Evolutionary conservation across 225 moss, liverwort and hornwort genomes (phyloP).

Genomic region (Bryoerythrophyllum caledonicum): DNA sequence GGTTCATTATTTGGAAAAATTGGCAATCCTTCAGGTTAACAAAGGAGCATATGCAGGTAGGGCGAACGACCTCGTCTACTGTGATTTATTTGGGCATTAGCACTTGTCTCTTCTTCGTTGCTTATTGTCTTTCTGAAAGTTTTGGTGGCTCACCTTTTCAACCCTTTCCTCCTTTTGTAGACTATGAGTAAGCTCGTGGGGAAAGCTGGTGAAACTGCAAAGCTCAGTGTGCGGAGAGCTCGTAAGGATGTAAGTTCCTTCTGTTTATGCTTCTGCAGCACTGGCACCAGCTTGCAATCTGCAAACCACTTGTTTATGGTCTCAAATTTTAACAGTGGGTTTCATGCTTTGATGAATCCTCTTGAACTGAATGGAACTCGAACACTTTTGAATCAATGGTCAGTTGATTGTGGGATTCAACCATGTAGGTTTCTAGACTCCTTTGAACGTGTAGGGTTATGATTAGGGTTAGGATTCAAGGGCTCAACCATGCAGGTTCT

Average conservation of each 20-base stretch:
- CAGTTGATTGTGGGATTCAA: no score
- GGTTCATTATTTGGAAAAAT: conserved; percentile 33
- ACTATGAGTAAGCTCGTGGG: conserved; percentile 82
- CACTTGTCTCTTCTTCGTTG: neutral
- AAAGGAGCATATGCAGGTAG: conserved; percentile 89
- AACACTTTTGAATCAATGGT: neutral
- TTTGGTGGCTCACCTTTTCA: neutral
- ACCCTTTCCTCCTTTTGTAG: conserved; percentile 35
- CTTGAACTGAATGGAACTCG: no score
- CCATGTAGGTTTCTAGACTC: no score
- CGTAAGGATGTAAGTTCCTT: conserved; percentile 75
- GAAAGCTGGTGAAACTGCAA: conserved; percentile 88
- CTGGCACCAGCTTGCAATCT: neutral
- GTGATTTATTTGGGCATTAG: neutral
- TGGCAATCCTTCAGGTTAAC: conserved; percentile 65
- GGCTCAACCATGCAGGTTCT: no score
- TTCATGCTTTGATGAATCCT: neutral
- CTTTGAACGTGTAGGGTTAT: no score
- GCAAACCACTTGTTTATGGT: neutral
- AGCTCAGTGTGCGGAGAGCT: conserved; percentile 82
- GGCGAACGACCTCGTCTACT: neutral
- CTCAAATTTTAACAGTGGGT: neutral
- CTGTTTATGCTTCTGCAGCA: neutral
- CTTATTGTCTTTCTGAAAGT: neutral
- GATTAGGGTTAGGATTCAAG: no score